phyloP scores from a whole-genome alignment of 2,329 filamentous ascomycete genomes.

The Daldinia eschscholtzii region DNA sequence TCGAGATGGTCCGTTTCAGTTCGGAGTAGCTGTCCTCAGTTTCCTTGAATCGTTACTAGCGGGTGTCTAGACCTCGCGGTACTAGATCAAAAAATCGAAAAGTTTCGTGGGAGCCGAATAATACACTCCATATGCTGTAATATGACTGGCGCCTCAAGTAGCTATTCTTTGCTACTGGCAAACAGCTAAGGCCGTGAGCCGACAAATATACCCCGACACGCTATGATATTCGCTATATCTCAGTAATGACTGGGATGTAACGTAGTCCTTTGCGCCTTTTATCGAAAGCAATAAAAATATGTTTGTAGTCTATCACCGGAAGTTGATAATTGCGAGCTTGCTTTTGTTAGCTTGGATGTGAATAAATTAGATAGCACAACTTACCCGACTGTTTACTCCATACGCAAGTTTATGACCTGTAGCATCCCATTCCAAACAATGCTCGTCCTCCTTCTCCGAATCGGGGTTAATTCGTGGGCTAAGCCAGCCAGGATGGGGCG shows the following conservation, averaged over 20 bases:
- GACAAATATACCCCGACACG: conserved; percentile 7
- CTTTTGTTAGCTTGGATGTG: conserved; percentile 35
- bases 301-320: conserved; percentile 54
- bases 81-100: neutral
- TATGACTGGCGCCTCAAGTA: neutral
- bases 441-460: conserved; percentile 70
- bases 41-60: conserved; percentile 1
- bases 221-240: conserved; percentile 4
- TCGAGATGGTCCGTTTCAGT: conserved; percentile 10
- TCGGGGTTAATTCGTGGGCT: conserved; percentile 67
- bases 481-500: conserved; percentile 68
- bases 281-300: conserved; percentile 16
- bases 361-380: conserved; percentile 49
- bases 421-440: conserved; percentile 73
- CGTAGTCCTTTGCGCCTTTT: neutral
- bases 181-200: neutral
- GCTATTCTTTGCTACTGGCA: neutral
- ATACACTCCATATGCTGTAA: neutral
- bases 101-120: neutral
- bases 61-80: neutral
- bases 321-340: conserved; percentile 66
- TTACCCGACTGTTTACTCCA: conserved; percentile 72
- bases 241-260: neutral
- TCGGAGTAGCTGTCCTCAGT: neutral
- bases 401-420: conserved; percentile 73